Evolutionary conservation across 208 protist genomes (phyloP).

Genomic region (Acanthamoeba lenticulata): DNA sequence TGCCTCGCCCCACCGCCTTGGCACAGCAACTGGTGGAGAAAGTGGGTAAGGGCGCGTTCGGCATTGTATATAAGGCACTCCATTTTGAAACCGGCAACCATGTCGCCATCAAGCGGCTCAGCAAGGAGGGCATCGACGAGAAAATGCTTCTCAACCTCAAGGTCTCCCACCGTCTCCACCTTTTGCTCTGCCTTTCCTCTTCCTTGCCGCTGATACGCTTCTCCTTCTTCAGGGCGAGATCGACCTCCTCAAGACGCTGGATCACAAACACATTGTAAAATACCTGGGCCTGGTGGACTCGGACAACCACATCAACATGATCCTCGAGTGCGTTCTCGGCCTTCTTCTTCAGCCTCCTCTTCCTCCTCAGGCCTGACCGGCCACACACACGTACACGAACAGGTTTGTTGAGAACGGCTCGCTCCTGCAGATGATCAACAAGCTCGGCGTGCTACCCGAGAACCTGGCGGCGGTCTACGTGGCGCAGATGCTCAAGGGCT

Average conservation of each 20-base stretch:
- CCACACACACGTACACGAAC: not conserved
- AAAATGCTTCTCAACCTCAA: conserved; percentile 69
- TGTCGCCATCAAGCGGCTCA: conserved; percentile 88
- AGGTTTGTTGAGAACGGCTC: conserved; percentile 91
- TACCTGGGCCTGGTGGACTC: conserved; percentile 86
- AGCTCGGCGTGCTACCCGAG: conserved; percentile 91
- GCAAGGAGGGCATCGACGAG: conserved; percentile 70
- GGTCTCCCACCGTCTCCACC: not conserved
- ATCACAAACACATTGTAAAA: conserved; percentile 90
- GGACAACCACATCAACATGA: conserved; percentile 84
- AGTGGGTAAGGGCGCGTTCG: conserved; percentile 58
- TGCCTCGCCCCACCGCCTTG: not conserved
- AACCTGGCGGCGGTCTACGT: conserved; percentile 87
- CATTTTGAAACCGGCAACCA: conserved; percentile 74
- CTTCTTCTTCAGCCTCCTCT: not conserved
- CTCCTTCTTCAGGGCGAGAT: conserved; percentile 70
- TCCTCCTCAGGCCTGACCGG: no score
- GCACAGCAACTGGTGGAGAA: conserved; percentile 61
- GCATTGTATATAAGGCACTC: conserved; percentile 65
- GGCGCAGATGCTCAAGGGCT: conserved; percentile 88
- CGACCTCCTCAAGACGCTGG: conserved; percentile 85
- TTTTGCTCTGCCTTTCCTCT: not conserved
- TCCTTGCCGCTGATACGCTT: not conserved
- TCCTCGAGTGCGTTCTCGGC: conserved; percentile 37
- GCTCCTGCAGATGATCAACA: conserved; percentile 88